Conservation (phyloP, 2,329 filamentous ascomycete genomes). For the Epichloe festucae region DNA sequence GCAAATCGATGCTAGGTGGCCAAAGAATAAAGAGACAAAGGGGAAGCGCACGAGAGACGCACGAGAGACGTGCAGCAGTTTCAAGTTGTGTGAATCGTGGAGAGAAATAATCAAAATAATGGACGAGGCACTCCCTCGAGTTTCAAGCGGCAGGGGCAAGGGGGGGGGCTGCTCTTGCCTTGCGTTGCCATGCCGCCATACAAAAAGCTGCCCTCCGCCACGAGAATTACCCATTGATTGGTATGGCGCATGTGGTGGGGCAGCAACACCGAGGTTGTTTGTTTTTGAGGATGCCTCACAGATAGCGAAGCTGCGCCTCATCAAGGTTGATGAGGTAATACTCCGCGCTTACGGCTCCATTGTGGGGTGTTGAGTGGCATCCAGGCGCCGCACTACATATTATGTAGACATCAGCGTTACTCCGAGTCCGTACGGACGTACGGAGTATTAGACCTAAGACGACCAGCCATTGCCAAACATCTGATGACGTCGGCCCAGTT, state of each 20-base stretch:
- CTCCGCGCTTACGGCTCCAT: no score
- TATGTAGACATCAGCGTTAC: no score
- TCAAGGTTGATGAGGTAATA: no score
- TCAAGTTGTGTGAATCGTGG: not conserved
- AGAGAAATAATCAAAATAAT: not conserved
- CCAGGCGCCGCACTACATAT: no score
- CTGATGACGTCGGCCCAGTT: not conserved
- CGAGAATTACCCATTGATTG: not conserved
- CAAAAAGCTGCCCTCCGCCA: no score
- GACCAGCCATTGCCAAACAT: not conserved
- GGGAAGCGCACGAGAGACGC: not conserved
- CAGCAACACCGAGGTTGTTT: not conserved
- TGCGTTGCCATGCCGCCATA: not conserved
- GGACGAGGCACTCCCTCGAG: not conserved
- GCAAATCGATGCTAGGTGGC: not conserved
- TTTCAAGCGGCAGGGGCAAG: conserved; percentile 2
- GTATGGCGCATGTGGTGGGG: not conserved
- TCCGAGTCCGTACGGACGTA: no score
- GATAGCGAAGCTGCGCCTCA: no score
- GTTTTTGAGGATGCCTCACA: no score
- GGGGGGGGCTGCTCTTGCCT: not conserved
- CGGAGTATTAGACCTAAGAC: no score
- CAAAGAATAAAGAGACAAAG: not conserved
- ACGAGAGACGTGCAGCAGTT: not conserved
- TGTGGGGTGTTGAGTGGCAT: no score